Conservation (phyloP, 805 yeast species). For the Barnettozyma sp. region DNA sequence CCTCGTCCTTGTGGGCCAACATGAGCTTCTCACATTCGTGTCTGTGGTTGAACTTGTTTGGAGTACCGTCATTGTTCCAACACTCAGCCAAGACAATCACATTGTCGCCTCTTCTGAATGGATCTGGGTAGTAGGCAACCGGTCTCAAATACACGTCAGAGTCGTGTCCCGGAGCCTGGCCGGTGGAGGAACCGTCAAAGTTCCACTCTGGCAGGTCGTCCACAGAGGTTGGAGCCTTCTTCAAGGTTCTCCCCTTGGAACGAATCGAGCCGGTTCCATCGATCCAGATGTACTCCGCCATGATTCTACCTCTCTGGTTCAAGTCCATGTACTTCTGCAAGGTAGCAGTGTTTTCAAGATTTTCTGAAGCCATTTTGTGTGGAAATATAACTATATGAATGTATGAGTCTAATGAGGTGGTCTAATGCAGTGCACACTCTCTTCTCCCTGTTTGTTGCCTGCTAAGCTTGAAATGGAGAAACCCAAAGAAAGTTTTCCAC, state of each 20-base stretch:
- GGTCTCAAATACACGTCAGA: slow-evolving; percentile 95
- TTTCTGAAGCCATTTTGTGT: slow-evolving; percentile 29
- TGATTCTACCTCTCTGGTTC: slow-evolving; percentile 76
- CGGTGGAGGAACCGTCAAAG: slow-evolving; percentile 98
- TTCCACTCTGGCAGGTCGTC: slow-evolving; percentile 98
- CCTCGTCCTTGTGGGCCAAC: slow-evolving; percentile 80
- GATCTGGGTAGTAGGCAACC: slow-evolving; percentile 91
- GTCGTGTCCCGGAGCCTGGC: slow-evolving; percentile 97
- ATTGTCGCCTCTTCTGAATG: slow-evolving; percentile 97
- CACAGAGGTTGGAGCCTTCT: slow-evolving; percentile 56
- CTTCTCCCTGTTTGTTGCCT: too few relatives aligned
- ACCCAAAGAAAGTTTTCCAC: too few relatives aligned
- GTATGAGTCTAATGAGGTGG: too few relatives aligned
- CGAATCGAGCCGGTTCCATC: slow-evolving; percentile 88
- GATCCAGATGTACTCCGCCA: slow-evolving; percentile 98
- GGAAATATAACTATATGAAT: too few relatives aligned
- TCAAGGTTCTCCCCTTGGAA: slow-evolving; percentile 88
- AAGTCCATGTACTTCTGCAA: slow-evolving; percentile 77
- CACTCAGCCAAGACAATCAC: slow-evolving; percentile 91
- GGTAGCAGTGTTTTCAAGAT: slow-evolving; percentile 65
- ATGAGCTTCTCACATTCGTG: slow-evolving; percentile 92
- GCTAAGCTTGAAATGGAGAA: too few relatives aligned
- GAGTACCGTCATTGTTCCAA: slow-evolving; percentile 98
- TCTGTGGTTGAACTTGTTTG: slow-evolving; percentile 98
- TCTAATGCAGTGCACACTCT: too few relatives aligned